These are phyloP conservation scores for Xylariales sp. DNA, from an alignment of 2,329 filamentous ascomycete species.

Conservation along the genomic window DNA sequence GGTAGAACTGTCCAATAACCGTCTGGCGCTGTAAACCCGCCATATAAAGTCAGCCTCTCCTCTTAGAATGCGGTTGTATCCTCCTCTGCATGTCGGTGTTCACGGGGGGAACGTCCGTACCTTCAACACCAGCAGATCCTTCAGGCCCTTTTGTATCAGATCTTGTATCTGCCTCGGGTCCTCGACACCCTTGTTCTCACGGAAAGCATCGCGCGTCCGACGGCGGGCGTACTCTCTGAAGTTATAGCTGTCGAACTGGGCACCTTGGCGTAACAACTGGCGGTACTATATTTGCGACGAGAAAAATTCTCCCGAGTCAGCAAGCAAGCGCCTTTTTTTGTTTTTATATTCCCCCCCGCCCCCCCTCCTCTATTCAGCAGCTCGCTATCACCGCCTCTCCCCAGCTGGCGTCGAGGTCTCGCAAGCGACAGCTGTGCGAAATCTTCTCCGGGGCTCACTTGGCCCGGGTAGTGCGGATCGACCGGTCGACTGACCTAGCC, in stretches of 20 bases:
- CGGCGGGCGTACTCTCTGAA: conserved; percentile 95
- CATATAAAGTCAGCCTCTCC: conserved; percentile 1
- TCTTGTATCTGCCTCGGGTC: conserved; percentile 80
- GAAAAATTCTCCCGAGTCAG: too few species aligned
- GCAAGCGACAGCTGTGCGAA: too few species aligned
- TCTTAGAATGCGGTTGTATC: too few species aligned
- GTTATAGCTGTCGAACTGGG: conserved; percentile 91
- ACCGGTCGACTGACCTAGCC: too few species aligned
- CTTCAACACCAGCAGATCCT: conserved; percentile 87
- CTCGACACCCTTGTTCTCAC: conserved; percentile 68
- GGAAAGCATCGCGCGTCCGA: conserved; percentile 85
- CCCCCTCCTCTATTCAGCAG: not conserved
- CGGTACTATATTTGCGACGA: conserved; percentile 71
- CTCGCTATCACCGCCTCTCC: not conserved
- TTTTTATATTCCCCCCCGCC: not conserved
- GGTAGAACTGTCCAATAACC: conserved; percentile 89
- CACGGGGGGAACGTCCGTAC: conserved; percentile 40
- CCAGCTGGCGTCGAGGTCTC: not conserved
- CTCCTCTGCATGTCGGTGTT: not conserved
- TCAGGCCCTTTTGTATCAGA: conserved; percentile 80
- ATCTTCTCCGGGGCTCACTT: too few species aligned
- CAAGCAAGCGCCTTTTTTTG: conserved; percentile 9
- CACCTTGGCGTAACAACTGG: conserved; percentile 79
- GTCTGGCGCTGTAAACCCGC: conserved; percentile 73
- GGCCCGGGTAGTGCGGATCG: too few species aligned